These are phyloP conservation scores for Bretziella fagacearum DNA, from an alignment of 2,329 filamentous ascomycete genomes.

Conservation along the genomic window DNA sequence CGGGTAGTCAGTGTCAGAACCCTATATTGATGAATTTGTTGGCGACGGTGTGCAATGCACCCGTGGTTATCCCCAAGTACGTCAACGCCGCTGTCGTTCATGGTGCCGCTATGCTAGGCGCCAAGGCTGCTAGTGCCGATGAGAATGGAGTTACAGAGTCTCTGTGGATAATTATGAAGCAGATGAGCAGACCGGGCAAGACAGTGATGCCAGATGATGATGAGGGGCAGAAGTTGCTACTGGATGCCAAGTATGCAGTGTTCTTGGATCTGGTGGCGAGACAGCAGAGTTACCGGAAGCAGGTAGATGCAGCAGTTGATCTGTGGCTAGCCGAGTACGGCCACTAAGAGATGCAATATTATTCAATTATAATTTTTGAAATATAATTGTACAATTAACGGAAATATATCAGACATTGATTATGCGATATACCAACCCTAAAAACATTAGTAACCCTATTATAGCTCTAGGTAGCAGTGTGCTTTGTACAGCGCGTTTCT, in stretches of 20 bases:
- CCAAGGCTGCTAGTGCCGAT: slow-evolving; percentile 77
- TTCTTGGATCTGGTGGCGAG: slow-evolving; percentile 82
- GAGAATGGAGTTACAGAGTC: slow-evolving; percentile 55
- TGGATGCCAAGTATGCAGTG: slow-evolving; percentile 85
- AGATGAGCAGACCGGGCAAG: slow-evolving; percentile 86
- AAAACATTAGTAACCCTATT: too few relatives aligned
- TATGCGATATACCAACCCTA: too few relatives aligned
- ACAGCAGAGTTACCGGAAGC: slow-evolving; percentile 65
- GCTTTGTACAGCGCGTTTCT: too few relatives aligned
- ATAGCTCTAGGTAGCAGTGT: too few relatives aligned
- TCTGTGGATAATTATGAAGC: slow-evolving; percentile 93
- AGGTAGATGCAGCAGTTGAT: slow-evolving; percentile 49
- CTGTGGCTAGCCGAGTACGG: slow-evolving; percentile 13
- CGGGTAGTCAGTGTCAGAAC: slow-evolving; percentile 93
- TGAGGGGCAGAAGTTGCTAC: slow-evolving; percentile 55
- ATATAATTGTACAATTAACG: too few relatives aligned
- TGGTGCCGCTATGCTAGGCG: slow-evolving; percentile 95
- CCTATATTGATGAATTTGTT: slow-evolving; percentile 80
- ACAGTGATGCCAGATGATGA: slow-evolving; percentile 61
- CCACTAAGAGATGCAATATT: slow-evolving; percentile 3
- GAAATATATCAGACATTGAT: too few relatives aligned
- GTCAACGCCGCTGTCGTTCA: slow-evolving; percentile 92
- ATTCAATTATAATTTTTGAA: too few relatives aligned
- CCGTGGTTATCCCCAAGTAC: slow-evolving; percentile 82
- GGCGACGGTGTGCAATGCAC: slow-evolving; percentile 78